Evolutionary conservation across 805 yeast species (phyloP).

Genomic region (Candida taoyuanica): DNA sequence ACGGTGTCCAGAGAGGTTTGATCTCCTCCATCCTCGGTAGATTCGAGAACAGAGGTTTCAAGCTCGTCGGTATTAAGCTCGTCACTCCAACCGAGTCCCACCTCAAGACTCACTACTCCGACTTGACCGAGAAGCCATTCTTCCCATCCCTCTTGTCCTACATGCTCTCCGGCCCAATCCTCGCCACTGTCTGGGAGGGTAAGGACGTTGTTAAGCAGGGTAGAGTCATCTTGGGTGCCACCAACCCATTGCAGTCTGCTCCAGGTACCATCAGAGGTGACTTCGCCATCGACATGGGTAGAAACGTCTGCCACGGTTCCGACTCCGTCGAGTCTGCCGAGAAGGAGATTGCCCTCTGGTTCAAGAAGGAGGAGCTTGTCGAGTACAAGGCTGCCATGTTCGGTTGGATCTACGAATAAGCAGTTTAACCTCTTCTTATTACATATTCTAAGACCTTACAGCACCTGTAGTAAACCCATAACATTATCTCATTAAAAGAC

Average conservation of each 20-base stretch:
- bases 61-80: slow-evolving; percentile 93
- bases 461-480: neutral
- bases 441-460: neutral
- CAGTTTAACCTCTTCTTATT: neutral
- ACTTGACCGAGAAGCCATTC: slow-evolving; percentile 93
- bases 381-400: slow-evolving; percentile 82
- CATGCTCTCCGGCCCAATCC: slow-evolving; percentile 98
- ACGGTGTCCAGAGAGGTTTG: slow-evolving; percentile 99
- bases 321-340: slow-evolving; percentile 98
- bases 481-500: neutral
- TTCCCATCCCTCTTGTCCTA: slow-evolving; percentile 94
- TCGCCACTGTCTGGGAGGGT: slow-evolving; percentile 99
- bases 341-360: slow-evolving; percentile 96
- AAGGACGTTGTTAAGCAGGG: slow-evolving; percentile 99
- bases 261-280: slow-evolving; percentile 99
- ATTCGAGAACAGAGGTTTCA: slow-evolving; percentile 97
- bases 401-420: slow-evolving; percentile 93
- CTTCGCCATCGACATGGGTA: slow-evolving; percentile 96
- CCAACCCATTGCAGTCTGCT: slow-evolving; percentile 94
- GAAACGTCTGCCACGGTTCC: slow-evolving; percentile 99
- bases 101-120: slow-evolving; percentile 92
- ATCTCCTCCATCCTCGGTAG: slow-evolving; percentile 84
- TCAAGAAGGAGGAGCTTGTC: slow-evolving; percentile 93
- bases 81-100: slow-evolving; percentile 80
- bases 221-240: slow-evolving; percentile 96